phyloP scores from a whole-genome alignment of 2,329 filamentous ascomycete genomes.

The Cladophialophora immunda region DNA sequence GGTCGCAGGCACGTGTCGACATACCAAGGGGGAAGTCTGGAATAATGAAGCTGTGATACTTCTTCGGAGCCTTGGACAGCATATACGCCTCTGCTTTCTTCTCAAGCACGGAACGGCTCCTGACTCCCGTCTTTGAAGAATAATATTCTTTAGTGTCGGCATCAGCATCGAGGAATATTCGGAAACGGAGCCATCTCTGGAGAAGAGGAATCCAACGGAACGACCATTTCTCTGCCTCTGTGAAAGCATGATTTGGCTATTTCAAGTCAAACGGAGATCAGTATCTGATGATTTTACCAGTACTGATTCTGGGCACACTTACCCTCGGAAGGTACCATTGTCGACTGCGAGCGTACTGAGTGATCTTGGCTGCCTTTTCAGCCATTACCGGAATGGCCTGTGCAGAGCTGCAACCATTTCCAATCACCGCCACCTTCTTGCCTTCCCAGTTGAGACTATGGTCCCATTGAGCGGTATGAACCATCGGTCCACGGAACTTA shows the following conservation, averaged over 20 bases:
- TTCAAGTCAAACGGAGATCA: not conserved
- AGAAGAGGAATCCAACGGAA: conserved; percentile 44
- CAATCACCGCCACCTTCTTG: conserved; percentile 66
- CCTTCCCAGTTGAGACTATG: conserved; percentile 55
- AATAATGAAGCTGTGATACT: conserved; percentile 68
- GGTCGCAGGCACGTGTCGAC: no score
- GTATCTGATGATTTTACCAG: not conserved
- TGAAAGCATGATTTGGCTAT: conserved; percentile 41
- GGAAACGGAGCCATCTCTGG: conserved; percentile 16
- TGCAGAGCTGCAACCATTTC: conserved; percentile 66
- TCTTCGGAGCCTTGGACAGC: conserved; percentile 60
- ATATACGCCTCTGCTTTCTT: conserved; percentile 48
- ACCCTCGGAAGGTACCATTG: conserved; percentile 38
- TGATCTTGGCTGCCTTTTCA: not conserved
- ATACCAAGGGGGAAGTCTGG: conserved; percentile 66
- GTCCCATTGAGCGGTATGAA: conserved; percentile 67
- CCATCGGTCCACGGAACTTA: conserved; percentile 62
- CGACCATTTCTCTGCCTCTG: conserved; percentile 58
- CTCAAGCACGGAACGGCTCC: conserved; percentile 9
- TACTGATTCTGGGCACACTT: not conserved
- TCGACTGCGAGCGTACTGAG: conserved; percentile 8
- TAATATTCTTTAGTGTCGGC: conserved; percentile 51
- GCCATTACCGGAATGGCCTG: conserved; percentile 60
- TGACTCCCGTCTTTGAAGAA: conserved; percentile 45
- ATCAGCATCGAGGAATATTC: conserved; percentile 40